Evolutionary conservation across 2,329 filamentous ascomycete genomes (phyloP).

Genomic region (Cytospora piceicola): DNA sequence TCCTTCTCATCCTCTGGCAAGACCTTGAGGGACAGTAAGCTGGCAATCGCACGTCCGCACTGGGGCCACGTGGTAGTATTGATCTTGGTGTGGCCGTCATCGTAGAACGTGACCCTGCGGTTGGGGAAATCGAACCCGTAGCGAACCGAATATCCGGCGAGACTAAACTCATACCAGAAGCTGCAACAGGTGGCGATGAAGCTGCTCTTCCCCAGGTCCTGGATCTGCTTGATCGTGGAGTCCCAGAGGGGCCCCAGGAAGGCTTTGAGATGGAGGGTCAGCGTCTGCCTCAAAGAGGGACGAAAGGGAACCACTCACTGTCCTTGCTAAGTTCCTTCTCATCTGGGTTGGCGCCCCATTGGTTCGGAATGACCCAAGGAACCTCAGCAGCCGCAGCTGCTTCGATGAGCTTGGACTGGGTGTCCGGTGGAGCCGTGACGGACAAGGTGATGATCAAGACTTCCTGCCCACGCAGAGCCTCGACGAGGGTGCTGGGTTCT

Average conservation of each 20-base stretch:
- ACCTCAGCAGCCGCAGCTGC: constrained; percentile 60
- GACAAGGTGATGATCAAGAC: constrained; percentile 34
- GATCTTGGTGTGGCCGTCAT: constrained; percentile 59
- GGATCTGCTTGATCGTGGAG: constrained; percentile 35
- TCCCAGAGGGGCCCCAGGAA: constrained; percentile 33
- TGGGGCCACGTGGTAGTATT: constrained; percentile 62
- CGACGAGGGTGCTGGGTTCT: constrained; percentile 32
- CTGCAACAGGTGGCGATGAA: constrained; percentile 51
- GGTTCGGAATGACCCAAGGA: constrained; percentile 59
- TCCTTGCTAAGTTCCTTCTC: constrained; percentile 44
- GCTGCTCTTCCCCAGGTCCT: constrained; percentile 45
- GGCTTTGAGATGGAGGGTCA: constrained; percentile 32
- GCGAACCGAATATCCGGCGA: constrained; percentile 39
- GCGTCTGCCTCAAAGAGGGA: too few relatives aligned
- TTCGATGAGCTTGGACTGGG: constrained; percentile 47
- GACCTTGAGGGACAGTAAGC: constrained; percentile 48
- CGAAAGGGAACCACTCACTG: constrained; percentile 10
- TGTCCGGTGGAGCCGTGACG: constrained; percentile 28
- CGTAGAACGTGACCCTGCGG: constrained; percentile 49
- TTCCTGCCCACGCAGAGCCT: constrained; percentile 31
- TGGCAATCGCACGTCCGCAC: constrained; percentile 55
- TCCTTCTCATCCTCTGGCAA: constrained; percentile 45
- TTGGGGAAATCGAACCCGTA: constrained; percentile 56
- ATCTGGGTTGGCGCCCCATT: constrained; percentile 45
- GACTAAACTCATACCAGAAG: constrained; percentile 58